These are phyloP conservation scores for Inonotus hispidus DNA, from an alignment of 1,284 basidiomycete genomes.

Conservation along the genomic window DNA sequence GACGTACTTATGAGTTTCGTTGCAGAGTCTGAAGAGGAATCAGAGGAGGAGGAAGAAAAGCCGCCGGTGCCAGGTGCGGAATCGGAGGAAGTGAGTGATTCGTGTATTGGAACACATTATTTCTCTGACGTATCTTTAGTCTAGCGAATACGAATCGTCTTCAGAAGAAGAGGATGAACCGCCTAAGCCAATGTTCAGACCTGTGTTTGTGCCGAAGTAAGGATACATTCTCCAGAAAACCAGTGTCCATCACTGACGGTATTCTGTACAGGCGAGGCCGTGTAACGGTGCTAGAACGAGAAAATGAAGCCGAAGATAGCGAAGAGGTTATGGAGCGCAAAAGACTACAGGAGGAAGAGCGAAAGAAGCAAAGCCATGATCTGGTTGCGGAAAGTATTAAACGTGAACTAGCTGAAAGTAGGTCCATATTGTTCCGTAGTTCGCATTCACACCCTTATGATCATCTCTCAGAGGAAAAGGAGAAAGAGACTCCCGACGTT, in stretches of 20 bases:
- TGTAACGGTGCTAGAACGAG: slow-evolving; percentile 59
- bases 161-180: slow-evolving; percentile 64
- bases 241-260: not conserved
- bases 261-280: slow-evolving; percentile 55
- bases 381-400: slow-evolving; percentile 85
- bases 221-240: slow-evolving; percentile 21
- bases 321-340: slow-evolving; percentile 62
- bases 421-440: slow-evolving; percentile 24
- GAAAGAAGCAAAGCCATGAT: slow-evolving; percentile 76
- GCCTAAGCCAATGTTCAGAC: slow-evolving; percentile 63
- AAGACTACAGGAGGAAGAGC: slow-evolving; percentile 65
- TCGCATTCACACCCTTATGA: slow-evolving; percentile 4
- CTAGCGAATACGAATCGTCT: slow-evolving; percentile 72
- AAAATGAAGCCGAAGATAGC: slow-evolving; percentile 58
- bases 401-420: slow-evolving; percentile 80
- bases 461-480: slow-evolving; percentile 68
- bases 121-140: too few species aligned
- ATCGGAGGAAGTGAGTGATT: slow-evolving; percentile 31
- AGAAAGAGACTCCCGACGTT: slow-evolving; percentile 77
- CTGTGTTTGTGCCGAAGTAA: slow-evolving; percentile 88
- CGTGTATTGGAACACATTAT: too few species aligned
- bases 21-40: slow-evolving; percentile 35
- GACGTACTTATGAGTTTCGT: not conserved
- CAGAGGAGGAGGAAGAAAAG: slow-evolving; percentile 40
- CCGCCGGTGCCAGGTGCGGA: slow-evolving; percentile 18